Evolutionary conservation across 2,329 filamentous ascomycete species (phyloP).

Genomic region (Pseudogymnoascus sp.): DNA sequence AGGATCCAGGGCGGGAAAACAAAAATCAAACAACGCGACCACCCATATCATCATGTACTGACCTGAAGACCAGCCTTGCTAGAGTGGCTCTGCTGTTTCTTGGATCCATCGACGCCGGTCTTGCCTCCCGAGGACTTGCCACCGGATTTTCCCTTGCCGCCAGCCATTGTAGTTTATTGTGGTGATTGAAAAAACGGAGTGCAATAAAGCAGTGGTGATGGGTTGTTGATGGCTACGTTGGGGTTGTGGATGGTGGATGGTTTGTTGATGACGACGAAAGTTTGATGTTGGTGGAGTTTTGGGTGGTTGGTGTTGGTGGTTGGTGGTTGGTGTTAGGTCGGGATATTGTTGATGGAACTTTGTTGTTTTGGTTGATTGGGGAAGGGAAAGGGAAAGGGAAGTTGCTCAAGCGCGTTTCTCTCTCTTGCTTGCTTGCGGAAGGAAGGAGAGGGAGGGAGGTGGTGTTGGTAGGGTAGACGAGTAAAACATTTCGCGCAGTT

Average conservation of each 20-base stretch:
- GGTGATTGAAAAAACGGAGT: not conserved
- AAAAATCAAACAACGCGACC: not conserved
- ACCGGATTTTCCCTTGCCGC: slow-evolving; percentile 31
- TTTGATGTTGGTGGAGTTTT: slow-evolving; percentile 17
- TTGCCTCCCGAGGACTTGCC: slow-evolving; percentile 33
- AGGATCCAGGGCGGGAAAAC: not conserved
- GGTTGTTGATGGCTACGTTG: slow-evolving; percentile 12
- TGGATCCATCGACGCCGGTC: slow-evolving; percentile 27
- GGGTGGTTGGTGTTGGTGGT: not conserved
- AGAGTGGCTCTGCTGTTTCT: slow-evolving; percentile 32
- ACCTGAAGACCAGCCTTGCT: slow-evolving; percentile 32
- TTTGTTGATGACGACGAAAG: slow-evolving; percentile 11
- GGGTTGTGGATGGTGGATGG: slow-evolving; percentile 15
- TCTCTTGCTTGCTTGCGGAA: not conserved
- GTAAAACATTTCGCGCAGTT: slow-evolving; percentile 4
- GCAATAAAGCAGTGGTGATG: slow-evolving; percentile 8
- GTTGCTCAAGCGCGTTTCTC: slow-evolving; percentile 7
- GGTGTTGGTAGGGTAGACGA: not conserved
- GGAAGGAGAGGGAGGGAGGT: not conserved
- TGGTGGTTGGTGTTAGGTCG: not conserved
- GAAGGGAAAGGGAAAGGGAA: not conserved
- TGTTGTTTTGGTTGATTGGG: slow-evolving; percentile 9
- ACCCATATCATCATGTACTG: slow-evolving; percentile 18
- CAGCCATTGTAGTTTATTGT: slow-evolving; percentile 25
- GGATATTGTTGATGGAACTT: not conserved